phyloP scores from a whole-genome alignment of 2,329 filamentous ascomycete genomes.

The Aspergillus nomiae region DNA sequence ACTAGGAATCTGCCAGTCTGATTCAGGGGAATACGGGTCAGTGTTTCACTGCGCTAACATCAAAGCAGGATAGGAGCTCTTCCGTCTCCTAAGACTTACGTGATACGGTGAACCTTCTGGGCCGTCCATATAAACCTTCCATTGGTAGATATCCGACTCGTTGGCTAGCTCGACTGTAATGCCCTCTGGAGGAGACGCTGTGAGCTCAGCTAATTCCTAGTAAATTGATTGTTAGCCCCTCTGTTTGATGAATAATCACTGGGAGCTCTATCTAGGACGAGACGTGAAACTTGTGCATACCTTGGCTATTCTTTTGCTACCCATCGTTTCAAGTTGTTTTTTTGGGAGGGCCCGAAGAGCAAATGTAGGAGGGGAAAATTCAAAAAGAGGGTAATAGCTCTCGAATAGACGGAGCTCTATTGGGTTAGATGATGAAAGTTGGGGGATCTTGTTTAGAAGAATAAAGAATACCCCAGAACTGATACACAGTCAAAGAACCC shows the following conservation, averaged over 20 bases:
- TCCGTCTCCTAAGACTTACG: slow-evolving; percentile 45
- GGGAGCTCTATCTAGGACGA: not conserved
- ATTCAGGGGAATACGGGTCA: not conserved
- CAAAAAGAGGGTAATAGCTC: not conserved
- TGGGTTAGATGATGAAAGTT: not conserved
- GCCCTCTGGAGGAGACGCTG: slow-evolving; percentile 57
- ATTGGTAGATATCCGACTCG: slow-evolving; percentile 67
- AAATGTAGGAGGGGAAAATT: not conserved
- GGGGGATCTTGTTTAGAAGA: not conserved
- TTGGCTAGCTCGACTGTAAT: slow-evolving; percentile 60
- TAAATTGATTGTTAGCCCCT: slow-evolving; percentile 7
- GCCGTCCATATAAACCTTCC: slow-evolving; percentile 68
- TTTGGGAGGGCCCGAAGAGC: slow-evolving; percentile 9
- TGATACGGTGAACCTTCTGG: slow-evolving; percentile 66
- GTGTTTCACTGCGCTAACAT: not conserved
- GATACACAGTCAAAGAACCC: not conserved
- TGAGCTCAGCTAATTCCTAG: slow-evolving; percentile 64
- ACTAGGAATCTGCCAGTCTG: slow-evolving; percentile 75
- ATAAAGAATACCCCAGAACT: not conserved
- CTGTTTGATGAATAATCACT: not conserved
- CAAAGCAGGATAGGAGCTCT: not conserved
- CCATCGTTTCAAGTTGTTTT: slow-evolving; percentile 30
- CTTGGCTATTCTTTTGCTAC: slow-evolving; percentile 52
- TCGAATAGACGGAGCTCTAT: not conserved
- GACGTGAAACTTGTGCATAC: slow-evolving; percentile 24